Evolutionary conservation across 345 rosid species (phyloP), one percentile per base, ranked within the genome.

Genomic region (Trapa incisa): DNA sequence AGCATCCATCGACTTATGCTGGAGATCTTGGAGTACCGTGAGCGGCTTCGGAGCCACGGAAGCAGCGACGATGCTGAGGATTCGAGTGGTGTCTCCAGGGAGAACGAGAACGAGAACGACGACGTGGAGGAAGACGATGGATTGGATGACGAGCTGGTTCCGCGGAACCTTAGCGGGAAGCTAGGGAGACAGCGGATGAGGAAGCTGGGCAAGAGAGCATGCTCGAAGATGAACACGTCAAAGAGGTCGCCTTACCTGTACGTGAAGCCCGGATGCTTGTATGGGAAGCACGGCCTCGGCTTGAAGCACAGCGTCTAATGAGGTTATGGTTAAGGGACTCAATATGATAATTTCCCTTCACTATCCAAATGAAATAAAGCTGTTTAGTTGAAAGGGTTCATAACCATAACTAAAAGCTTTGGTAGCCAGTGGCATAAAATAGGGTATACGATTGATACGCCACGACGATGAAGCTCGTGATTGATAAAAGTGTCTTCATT

Each of bases 131-230:
- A 74, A 32, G 76, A 75, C 0, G 76, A 81, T 35, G 85, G 78
- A 57, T 70, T 81, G 5, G 85, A 81, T 66, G 85, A 81, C 1
- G 85, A 81, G 72, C 67, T 78, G 39, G 75, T 81, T 50, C 83
- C 81, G 33, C 45, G 83, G 1, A 68, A 71, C 50, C 78, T 73
- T 48, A 64, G 67, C 12, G 79, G 68, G 71, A 79, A 79, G 76
- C 43, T 81, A 0, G 82, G 79, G 36, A 78, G 79, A 61, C 75
- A 76, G 75, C 77, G 85, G 77, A 71, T 79, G 76, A 79, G 77
- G 81, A 79, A 81, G 65, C 3, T 81, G 56, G 85, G 82, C 74
- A 81, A 79, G 70, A 73, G 81, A 66, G 77, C 61, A 11, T 79
- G 70, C 71, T 70, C 85, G 33, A 81, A 79, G 76, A 71, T 72